These are phyloP conservation scores for Mallotus japonicus DNA, from an alignment of 441 rosid genomes.

Conservation along the genomic window DNA sequence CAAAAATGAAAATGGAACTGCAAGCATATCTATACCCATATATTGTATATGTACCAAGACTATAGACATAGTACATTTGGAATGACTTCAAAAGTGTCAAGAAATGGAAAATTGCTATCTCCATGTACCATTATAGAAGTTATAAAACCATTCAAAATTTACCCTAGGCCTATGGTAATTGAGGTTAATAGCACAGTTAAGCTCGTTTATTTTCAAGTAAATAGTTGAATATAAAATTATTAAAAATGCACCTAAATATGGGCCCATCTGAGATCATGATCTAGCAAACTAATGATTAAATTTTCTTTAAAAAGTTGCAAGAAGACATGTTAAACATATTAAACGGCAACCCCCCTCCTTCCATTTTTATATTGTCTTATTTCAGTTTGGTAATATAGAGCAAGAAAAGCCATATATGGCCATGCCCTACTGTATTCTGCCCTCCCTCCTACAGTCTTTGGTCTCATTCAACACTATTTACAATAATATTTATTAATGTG, in stretches of 20 bases:
- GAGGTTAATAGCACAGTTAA: background rate
- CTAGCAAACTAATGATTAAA: constrained; percentile 15
- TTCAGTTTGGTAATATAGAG: background rate
- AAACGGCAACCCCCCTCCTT: background rate
- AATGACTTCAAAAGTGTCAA: too few species aligned
- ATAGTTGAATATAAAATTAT: background rate
- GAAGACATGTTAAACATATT: background rate
- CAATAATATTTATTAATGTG: background rate
- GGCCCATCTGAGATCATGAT: background rate
- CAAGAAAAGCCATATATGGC: background rate
- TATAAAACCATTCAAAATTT: too few species aligned
- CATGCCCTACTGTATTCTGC: constrained; percentile 8
- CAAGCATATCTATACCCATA: too few species aligned
- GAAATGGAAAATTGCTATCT: too few species aligned
- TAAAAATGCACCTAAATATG: background rate
- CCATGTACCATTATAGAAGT: too few species aligned
- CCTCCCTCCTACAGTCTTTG: background rate
- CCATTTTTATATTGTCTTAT: constrained; percentile 9
- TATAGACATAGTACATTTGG: too few species aligned
- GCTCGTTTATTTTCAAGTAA: background rate
- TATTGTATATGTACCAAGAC: too few species aligned
- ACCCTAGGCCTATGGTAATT: background rate
- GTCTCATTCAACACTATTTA: background rate
- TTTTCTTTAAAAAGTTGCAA: constrained; percentile 1
- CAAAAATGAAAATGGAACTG: too few species aligned